Base-by-base conservation (phyloP, 768 basidiomycete genomes). In the Termitomyces sp. region DNA sequence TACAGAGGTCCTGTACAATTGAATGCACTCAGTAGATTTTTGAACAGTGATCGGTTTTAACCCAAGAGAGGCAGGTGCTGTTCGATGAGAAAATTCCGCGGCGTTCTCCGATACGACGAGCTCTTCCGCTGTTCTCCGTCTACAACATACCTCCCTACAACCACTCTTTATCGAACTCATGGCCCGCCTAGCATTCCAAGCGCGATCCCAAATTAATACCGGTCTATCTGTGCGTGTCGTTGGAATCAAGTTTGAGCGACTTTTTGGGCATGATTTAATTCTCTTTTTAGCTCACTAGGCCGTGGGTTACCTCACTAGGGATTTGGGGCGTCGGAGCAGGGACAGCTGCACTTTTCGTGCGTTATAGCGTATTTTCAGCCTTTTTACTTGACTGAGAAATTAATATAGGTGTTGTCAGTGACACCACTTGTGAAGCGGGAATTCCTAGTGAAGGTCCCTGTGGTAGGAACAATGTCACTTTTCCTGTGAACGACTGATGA, bases 341-440 rank as follows among this genome's bases (percentile, higher is more conserved):
- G 53, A 76, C 84, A 33, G 81, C 83, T 50, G 87, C 80, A 48
- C 72, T 91, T 67, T 79, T 89, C 67, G 91, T 92, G 70, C 62
- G 84, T 75, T 56, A 47, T 48, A 24, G 30, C 32, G 36, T 60
- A 14, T 42, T 49, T 34, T 42, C 16, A 39, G 40, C 40, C 22
- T 53, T 39, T 16, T 44, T 36, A 34, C 54, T n/a, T 22, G 39
- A 39, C 52, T 27, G 33, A 57, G 42, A 12, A 3, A 30, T 59
- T 45, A 16, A 27, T 52, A 36, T 66, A 91, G 88, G 62, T 93
- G 36, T 79, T 93, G 52, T 93, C 91, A 6, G 89, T 90, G 48
- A 93, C 91, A 0, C 92, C 92, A n/a, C 79, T 92, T 43, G 88
- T 94, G 62, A 88, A 84, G 74, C 84, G 86, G 42, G 88, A 85